A percentile compares a stretch with the other conserved stretches of the same genome.
Evolutionary conservation across 2,329 filamentous ascomycete genomes (phyloP).

Genomic region (Parascedosporium putredinis): DNA sequence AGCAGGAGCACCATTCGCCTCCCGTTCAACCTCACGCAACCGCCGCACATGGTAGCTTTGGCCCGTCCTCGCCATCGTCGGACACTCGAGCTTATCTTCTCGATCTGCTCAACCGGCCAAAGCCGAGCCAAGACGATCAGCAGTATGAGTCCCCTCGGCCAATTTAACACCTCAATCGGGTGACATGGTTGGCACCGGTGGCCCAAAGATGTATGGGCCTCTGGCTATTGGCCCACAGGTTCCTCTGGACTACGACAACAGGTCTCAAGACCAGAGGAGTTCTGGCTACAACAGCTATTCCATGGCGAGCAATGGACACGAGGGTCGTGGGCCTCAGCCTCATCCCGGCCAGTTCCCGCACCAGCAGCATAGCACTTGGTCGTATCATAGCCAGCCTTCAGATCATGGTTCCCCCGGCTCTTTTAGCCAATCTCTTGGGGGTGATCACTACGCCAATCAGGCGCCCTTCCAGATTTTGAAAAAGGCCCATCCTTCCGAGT

Average conservation of each 20-base stretch:
- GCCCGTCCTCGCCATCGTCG: conserved; percentile 41
- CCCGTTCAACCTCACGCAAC: conserved; percentile 15
- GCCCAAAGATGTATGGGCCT: conserved; percentile 4
- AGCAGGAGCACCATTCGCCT: conserved; percentile 18
- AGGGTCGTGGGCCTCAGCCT: conserved; percentile 18
- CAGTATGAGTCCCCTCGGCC: conserved; percentile 21
- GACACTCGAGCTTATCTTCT: conserved; percentile 81
- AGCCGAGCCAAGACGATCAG: conserved; percentile 49
- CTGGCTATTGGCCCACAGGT: conserved; percentile 13
- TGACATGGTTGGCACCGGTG: conserved; percentile 7
- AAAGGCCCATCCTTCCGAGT: conserved; percentile 31
- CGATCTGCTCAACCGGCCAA: conserved; percentile 72
- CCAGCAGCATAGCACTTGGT: conserved; percentile 13
- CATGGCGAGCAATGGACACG: conserved; percentile 3
- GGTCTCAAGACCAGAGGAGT: conserved; percentile 13
- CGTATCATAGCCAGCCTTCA: conserved; percentile 16
- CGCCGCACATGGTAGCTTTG: conserved; percentile 27
- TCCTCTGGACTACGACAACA: conserved; percentile 16
- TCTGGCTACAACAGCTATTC: conserved; percentile 14
- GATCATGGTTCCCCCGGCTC: conserved; percentile 18
- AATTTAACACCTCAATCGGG: conserved; percentile 35
- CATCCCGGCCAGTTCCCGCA: conserved; percentile 13
- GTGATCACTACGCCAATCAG: conserved; percentile 17
- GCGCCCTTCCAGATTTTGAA: conserved; percentile 33
- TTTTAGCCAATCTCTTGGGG: conserved; percentile 14